Evolutionary conservation across 345 rosid species (phyloP), one percentile per base, ranked within the genome.

Genomic region (Moricandia arvensis): DNA sequence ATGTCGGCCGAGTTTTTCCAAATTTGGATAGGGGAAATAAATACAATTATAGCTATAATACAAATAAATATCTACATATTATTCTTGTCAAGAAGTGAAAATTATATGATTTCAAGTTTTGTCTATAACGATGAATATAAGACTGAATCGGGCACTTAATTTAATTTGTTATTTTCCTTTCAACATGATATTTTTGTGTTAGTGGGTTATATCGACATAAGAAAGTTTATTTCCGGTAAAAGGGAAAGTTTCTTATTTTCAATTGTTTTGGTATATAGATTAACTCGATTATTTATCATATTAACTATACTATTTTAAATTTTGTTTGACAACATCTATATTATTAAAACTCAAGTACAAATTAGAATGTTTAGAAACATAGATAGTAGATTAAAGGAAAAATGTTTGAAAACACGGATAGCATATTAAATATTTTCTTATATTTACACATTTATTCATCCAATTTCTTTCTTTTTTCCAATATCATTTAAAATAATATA

Each of bases 81-180:
- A 30, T 30, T 13, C 12, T 4, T 51, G 43, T 59, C 17, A 18
- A 7, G 3, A 16, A 3, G 4, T 8, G 31, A 30, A 71, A 29
- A 24, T 18, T 17, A 31, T 68, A 33, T 38, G 55, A 7, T 58
- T 41, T 49, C 60, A 51, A 35, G 13, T 34, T 63, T 62, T 63
- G 72, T 41, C 27, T 27, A n/a, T 38, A 54, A 37, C 45, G 34
- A 55, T 37, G 45, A 38, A 73, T 64, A 17, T 38, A 38, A 27
- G 17, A 8, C 8, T 13, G 9, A 11, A 3, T 24, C 35, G 31
- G 5, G n/a, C 41, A 9, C 11, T 54, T 53, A 4, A 27, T 53
- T 45, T 35, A 10, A 17, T 54, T 73, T 73, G 63, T 24, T 74
- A 17, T 8, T 43, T 66, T 74, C 35, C 47, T 53, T 63, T 65